A percentile compares a stretch with the other conserved stretches of the same genome.
Conservation (phyloP, 2,329 filamentous ascomycete species). For the Chaetomium sp. region DNA sequence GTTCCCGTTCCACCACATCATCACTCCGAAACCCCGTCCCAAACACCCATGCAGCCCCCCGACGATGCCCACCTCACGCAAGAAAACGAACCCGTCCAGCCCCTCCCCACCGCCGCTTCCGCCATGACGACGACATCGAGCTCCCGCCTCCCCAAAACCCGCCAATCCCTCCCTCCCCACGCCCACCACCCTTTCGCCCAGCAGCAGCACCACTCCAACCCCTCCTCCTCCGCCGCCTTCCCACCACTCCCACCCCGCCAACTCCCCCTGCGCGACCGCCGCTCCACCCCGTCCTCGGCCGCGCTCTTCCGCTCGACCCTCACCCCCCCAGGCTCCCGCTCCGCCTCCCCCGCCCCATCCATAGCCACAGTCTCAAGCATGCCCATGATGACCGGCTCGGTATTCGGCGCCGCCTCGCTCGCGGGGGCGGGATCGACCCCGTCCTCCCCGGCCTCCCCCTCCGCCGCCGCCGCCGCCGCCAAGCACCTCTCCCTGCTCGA, state of each 20-base stretch:
- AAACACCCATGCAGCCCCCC: conserved; percentile 63
- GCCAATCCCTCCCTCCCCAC: conserved; percentile 50
- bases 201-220: conserved; percentile 46
- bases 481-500: conserved; percentile 49
- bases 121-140: conserved; percentile 44
- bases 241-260: conserved; percentile 41
- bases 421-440: conserved; percentile 44
- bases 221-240: conserved; percentile 36
- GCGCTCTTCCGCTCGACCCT: conserved; percentile 67
- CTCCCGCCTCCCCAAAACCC: conserved; percentile 56
- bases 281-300: conserved; percentile 60
- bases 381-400: conserved; percentile 56
- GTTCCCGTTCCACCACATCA: background rate
- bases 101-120: conserved; percentile 67
- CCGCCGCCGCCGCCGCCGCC: conserved; percentile 34
- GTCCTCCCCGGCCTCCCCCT: conserved; percentile 39
- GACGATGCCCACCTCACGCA: conserved; percentile 65
- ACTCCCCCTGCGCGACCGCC: conserved; percentile 47
- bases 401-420: conserved; percentile 52
- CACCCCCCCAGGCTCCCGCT: conserved; percentile 68
- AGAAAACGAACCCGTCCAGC: conserved; percentile 66
- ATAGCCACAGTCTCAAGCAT: background rate
- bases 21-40: background rate
- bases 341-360: conserved; percentile 60
- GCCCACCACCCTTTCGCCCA: conserved; percentile 51